Conservation (phyloP, 2,329 filamentous ascomycete species). For the Xylariaceae sp. region DNA sequence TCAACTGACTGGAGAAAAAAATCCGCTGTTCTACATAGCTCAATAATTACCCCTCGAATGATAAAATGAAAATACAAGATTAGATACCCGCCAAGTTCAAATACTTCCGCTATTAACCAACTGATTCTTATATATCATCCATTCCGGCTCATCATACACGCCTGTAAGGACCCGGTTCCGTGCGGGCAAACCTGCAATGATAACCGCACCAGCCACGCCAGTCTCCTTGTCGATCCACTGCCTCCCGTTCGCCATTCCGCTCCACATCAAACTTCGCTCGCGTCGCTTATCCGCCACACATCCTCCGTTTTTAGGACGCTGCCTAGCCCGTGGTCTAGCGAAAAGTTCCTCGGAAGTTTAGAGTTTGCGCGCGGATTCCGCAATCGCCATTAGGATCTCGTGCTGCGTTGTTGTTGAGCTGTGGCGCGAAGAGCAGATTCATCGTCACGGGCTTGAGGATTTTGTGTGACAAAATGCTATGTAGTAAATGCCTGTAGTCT, state of each 20-base stretch:
- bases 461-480: neutral
- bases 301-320: neutral
- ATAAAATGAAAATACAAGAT: conserved; percentile 17
- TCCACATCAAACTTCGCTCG: conserved; percentile 4
- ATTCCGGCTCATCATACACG: neutral
- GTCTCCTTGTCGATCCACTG: neutral
- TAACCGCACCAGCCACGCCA: neutral
- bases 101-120: neutral
- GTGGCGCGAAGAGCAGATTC: neutral
- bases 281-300: neutral
- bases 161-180: neutral
- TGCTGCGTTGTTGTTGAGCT: neutral
- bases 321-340: neutral
- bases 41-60: too few species aligned
- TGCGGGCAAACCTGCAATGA: neutral
- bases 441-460: neutral
- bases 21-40: conserved; percentile 14
- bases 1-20: conserved; percentile 3
- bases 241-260: neutral
- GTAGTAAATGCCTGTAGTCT: neutral
- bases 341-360: neutral
- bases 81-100: conserved; percentile 19
- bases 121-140: neutral
- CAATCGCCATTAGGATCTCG: neutral
- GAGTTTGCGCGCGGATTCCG: neutral